Percentiles rank a stretch among this genome's conserved stretches.
Evolutionary conservation across 768 basidiomycete species (phyloP).

Genomic region (Boletales sp.): DNA sequence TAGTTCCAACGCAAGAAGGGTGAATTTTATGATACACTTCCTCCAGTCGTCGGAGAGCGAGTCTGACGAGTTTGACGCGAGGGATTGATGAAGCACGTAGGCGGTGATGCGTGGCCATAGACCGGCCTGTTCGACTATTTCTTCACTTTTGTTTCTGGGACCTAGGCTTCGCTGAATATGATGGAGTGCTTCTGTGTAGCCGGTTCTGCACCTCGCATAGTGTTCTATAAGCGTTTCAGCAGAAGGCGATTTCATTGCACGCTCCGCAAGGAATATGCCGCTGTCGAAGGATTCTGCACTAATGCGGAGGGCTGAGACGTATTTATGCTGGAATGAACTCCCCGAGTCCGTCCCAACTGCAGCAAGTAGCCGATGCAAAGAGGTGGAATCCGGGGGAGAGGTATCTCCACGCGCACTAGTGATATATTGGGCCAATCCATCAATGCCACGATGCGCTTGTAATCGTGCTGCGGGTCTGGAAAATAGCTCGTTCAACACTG

Average conservation of each 20-base stretch:
- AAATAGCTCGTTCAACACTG: background rate
- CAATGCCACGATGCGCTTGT: no score
- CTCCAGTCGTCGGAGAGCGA: constrained; percentile 24
- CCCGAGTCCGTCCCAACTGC: background rate
- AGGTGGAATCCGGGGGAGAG: background rate
- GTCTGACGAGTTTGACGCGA: constrained; percentile 21
- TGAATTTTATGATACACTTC: constrained; percentile 22
- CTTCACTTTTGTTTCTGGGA: background rate
- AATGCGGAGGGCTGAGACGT: background rate
- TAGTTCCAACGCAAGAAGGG: constrained; percentile 23
- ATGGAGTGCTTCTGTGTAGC: background rate
- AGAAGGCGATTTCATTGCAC: background rate
- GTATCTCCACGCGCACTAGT: background rate
- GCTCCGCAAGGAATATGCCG: background rate
- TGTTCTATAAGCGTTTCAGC: background rate
- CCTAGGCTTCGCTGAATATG: background rate
- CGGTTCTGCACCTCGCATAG: background rate
- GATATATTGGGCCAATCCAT: background rate
- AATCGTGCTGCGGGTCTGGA: constrained; percentile 1
- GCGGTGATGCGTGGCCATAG: constrained; percentile 35
- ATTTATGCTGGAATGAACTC: background rate
- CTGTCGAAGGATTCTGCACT: background rate
- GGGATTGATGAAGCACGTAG: constrained; percentile 23
- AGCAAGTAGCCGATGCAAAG: background rate
- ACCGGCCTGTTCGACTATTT: constrained; percentile 4